Base-by-base conservation (phyloP, 257 asterid genomes). In the Eustoma russellianum region DNA sequence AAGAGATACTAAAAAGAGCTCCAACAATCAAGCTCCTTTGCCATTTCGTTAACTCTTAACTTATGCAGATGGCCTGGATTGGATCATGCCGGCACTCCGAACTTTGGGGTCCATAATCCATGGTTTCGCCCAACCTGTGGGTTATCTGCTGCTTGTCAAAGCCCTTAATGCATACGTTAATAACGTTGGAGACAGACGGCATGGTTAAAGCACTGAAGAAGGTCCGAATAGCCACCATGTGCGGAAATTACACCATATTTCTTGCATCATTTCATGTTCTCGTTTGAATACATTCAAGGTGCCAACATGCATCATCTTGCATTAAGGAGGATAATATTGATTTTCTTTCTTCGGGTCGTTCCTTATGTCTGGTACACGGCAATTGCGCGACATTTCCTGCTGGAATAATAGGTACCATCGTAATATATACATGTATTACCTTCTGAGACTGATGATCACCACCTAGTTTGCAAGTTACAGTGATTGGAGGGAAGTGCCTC, bases 331-430 rank as follows among this genome's bases (percentile, higher is more conserved):
- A n/a, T n/a, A n/a, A n/a, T n/a, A n/a, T n/a, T n/a, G n/a, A n/a
- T 48, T 14, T 30, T 57, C 18, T 46, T 57, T 59, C 35, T 57
- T 52, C 80, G 82, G 95, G 85, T 86, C 17, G 74, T 86, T 52
- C 95, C 95, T 3, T 86, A 66, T 46, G 94, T 83, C 59, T 86
- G 94, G 91, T 86, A 79, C 68, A 86, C 83, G 95, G 94, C 95
- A 40, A 59, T 83, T n/a, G n/a, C 2, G 88, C 94, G 6, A 86
- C 95, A 30, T 83, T 86, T 69, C 95, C 95, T 52, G 88, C 95
- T 43, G 95, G 95, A 62, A 59, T 80, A 55, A 59, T 80, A 46
- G 95, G 95, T 86, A 73, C 65, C 53, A 35, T 35, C 9, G 9
- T 9, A 35, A 35, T 9, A 1, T 35, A 35, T 35, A 35, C 41